phyloP scores from a whole-genome alignment of 2,329 filamentous ascomycete genomes.

The Thelonectria rubi region DNA sequence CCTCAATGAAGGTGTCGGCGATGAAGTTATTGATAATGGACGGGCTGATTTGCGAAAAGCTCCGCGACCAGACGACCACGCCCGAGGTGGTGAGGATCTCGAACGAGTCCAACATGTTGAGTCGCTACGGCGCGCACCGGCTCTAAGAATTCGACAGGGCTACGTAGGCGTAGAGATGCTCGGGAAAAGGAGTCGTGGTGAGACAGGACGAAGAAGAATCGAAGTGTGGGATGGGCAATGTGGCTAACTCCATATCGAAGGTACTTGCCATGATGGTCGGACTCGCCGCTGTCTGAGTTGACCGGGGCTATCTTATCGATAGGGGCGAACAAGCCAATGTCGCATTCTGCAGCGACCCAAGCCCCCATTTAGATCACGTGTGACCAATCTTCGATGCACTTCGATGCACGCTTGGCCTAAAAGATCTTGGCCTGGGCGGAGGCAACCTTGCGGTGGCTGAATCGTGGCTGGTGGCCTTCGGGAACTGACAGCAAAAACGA shows the following conservation, averaged over 20 bases:
- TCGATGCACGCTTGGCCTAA: not conserved
- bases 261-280: conserved; percentile 32
- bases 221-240: conserved; percentile 34
- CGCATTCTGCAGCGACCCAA: not conserved
- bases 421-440: not conserved
- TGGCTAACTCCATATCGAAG: conserved; percentile 35
- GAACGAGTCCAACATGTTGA: conserved; percentile 89
- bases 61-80: conserved; percentile 95
- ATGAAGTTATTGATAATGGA: conserved; percentile 94
- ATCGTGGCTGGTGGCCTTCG: conserved; percentile 13
- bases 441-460: not conserved
- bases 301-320: conserved; percentile 30
- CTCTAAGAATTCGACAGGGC: conserved; percentile 18
- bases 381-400: not conserved
- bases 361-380: conserved; percentile 34
- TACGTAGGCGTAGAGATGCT: conserved; percentile 12
- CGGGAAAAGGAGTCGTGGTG: conserved; percentile 25
- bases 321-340: conserved; percentile 15
- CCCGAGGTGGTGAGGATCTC: conserved; percentile 96
- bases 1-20: conserved; percentile 96
- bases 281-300: conserved; percentile 30
- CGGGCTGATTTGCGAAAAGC: conserved; percentile 80
- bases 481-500: not conserved
- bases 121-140: conserved; percentile 20
- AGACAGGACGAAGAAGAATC: conserved; percentile 16